phyloP scores from a whole-genome alignment of 108 stramenopile species.

The Asterionellopsis glacialis region DNA sequence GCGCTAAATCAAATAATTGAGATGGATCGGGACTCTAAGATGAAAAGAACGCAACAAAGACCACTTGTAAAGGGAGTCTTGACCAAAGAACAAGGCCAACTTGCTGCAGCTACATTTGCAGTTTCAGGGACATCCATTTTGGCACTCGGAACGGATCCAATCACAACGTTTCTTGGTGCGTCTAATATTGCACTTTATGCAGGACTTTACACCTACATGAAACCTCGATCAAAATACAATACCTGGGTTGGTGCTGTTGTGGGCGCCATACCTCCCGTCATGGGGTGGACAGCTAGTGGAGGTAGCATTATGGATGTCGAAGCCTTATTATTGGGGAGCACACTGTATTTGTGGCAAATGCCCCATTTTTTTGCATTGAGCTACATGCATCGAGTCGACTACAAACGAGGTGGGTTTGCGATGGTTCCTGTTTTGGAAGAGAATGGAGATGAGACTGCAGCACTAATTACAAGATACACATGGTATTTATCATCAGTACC shows the following conservation, averaged over 20 bases:
- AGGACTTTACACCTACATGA: constrained; percentile 95
- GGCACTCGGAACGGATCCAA: constrained; percentile 82
- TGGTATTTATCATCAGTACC: constrained; percentile 86
- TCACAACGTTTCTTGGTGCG: constrained; percentile 85
- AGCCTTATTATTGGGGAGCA: constrained; percentile 74
- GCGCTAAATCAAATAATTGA: constrained; percentile 95
- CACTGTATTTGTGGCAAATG: constrained; percentile 97
- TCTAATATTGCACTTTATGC: constrained; percentile 94
- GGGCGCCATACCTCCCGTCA: constrained; percentile 97
- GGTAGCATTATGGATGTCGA: constrained; percentile 66
- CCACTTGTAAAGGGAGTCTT: constrained; percentile 81
- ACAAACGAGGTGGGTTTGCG: constrained; percentile 75
- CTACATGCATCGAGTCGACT: constrained; percentile 91
- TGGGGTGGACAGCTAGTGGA: constrained; percentile 95
- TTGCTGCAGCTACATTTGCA: constrained; percentile 71
- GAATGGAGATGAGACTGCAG: constrained; percentile 78
- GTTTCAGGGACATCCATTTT: constrained; percentile 71
- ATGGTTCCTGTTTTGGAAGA: constrained; percentile 58
- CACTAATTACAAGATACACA: constrained; percentile 79
- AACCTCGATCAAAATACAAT: constrained; percentile 89
- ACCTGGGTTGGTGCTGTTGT: constrained; percentile 99
- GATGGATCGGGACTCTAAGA: constrained; percentile 62
- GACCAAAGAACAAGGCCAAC: constrained; percentile 46
- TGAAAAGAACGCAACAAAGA: constrained; percentile 92
- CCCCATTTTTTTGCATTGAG: constrained; percentile 98